Base-by-base conservation (phyloP, 345 rosid genomes). In the Populus nigra region DNA sequence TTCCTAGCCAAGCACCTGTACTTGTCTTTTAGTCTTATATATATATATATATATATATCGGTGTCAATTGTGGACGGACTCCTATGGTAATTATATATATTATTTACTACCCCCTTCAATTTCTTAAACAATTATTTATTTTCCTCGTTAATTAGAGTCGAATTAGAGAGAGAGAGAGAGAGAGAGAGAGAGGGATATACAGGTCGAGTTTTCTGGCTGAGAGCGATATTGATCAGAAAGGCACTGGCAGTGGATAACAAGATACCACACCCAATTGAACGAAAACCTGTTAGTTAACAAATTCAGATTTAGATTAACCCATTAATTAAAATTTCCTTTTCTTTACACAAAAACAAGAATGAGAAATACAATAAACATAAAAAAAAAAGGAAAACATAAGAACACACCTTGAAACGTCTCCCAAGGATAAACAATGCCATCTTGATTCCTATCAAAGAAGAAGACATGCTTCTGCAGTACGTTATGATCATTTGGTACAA, bases 401-500 rank as follows among this genome's bases (percentile, higher is more conserved):
- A 18, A 11, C 17, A 41, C 45, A 66, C 98, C 98, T 87, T 86
- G 78, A 59, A 81, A 92, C 27, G 97, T 94, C 80, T 94, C 98
- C 75, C 88, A 91, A 2, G 96, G 97, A 80, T 94, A 91, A 49
- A 94, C 84, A 27, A 90, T 8, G 0, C 98, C 98, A 67, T 92
- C 98, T 55, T 88, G 81, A 79, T 94, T 88, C 81, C 87, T 81
- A 29, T 94, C 98, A 73, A 94, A 94, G 86, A 92, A 94, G 71
- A 94, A 87, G 1, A 81, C 98, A 69, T 94, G 98, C 78, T 82
- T 90, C 77, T 92, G 94, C 81, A 94, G 83, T 81, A 84, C 80
- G 73, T 83, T 85, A 25, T 76, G 67, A 12, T 87, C 88, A 7
- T 29, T 33, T 13, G 85, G 82, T 11, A 77, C 74, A 29, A 62